Evolutionary conservation across 345 rosid species (phyloP), one percentile per base, ranked within the genome.

Genomic region (Pugionium cornutum): DNA sequence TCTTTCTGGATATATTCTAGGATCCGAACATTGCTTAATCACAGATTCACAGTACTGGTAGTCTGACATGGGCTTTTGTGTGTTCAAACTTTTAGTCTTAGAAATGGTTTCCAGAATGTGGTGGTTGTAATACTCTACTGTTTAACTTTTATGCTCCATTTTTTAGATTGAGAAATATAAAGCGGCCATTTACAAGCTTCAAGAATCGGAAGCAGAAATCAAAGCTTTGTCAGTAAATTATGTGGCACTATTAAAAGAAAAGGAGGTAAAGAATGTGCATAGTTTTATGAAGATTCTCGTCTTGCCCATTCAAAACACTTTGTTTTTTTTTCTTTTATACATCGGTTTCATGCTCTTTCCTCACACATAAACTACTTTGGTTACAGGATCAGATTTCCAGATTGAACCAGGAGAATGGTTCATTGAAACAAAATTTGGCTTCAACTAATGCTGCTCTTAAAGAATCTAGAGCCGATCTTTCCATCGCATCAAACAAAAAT

Each of bases 181-280:
- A 75, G 81, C 85, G 7, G 92, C 88, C 74, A 83, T 94, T 30
- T 82, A 72, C 73, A 86, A 86, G 82, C 91, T 94, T 68, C 86
- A 78, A 68, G 92, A 84, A 67, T 90, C 97, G 2, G 97, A 90
- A 81, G 78, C 87, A 35, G 86, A 88, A 76, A 86, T 90, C 60
- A 94, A 94, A 83, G 89, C 96, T 50, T 80, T 94, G 30, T 87
- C 97, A 35, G 81, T 88, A 32, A 94, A 94, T 76, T 90, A 94
- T 82, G 97, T 97, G 3, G 95, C 99, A 66, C 70, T 94, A 5
- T 73, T 90, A 47, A 88, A 90, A 74, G 96, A 90, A 55, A 88
- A 87, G 68, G 99, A 94, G 97, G 99, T 94, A 79, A 10, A 27
- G 3, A 10, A 41, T 43, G 29, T 50, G 9, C 35, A 25, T 10